Percentiles rank a stretch among this genome's conserved stretches.
phyloP scores from a whole-genome alignment of 2,329 filamentous ascomycete genomes.

The Cercospora sp. region DNA sequence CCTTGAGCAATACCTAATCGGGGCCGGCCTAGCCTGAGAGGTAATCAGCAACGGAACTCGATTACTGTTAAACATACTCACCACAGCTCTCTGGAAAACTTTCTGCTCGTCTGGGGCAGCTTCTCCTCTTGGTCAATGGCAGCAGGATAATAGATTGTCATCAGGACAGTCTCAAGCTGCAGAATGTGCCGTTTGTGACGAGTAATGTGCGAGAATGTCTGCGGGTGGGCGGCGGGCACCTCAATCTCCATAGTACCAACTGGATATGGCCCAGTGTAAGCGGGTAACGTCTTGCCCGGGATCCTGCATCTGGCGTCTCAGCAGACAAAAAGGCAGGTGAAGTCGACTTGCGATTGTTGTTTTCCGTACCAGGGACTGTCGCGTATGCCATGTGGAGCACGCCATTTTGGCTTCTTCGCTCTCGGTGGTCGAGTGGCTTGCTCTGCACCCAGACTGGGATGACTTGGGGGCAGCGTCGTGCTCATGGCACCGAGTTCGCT shows the following conservation, averaged over 20 bases:
- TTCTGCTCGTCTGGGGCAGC: slow-evolving; percentile 27
- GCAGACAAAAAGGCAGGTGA: neutral
- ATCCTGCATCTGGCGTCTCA: slow-evolving; percentile 41
- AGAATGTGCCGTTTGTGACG: slow-evolving; percentile 51
- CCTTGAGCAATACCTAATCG: slow-evolving; percentile 58
- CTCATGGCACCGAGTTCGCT: neutral
- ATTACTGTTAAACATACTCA: neutral
- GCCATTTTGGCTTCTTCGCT: slow-evolving; percentile 47
- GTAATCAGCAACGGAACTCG: neutral
- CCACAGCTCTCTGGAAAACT: slow-evolving; percentile 61
- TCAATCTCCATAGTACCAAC: slow-evolving; percentile 58
- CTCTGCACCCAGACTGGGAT: slow-evolving; percentile 24
- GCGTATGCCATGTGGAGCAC: slow-evolving; percentile 20
- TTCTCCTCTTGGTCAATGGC: slow-evolving; percentile 42
- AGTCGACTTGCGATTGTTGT: neutral
- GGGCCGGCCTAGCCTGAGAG: slow-evolving; percentile 53
- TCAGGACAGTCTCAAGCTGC: slow-evolving; percentile 60
- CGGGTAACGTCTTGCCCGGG: slow-evolving; percentile 48
- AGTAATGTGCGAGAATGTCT: slow-evolving; percentile 53
- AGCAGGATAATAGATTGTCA: slow-evolving; percentile 66
- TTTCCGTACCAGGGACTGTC: slow-evolving; percentile 4
- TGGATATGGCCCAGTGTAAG: slow-evolving; percentile 55
- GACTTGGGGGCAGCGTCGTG: slow-evolving; percentile 11
- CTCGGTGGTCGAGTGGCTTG: slow-evolving; percentile 40
- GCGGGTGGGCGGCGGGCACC: slow-evolving; percentile 51